Base-by-base conservation (phyloP, 441 rosid genomes). In the Erodium texanum region DNA sequence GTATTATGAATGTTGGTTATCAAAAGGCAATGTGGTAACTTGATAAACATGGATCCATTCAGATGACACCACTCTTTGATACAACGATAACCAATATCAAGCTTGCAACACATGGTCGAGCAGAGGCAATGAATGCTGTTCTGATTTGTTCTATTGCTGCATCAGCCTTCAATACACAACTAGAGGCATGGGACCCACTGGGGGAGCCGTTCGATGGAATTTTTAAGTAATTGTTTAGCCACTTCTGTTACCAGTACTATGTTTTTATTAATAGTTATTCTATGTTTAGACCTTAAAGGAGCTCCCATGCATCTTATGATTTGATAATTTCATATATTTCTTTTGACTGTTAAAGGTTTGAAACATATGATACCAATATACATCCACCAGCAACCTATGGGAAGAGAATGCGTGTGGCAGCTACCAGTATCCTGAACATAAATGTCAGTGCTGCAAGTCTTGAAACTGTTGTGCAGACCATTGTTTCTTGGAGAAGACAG, bases 151-250 rank as follows among this genome's bases (percentile, higher is more conserved):
- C 98, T 68, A 88, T 95, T 76, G 97, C 98, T 75, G 96, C 98
- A 66, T 95, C 99, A 64, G 82, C 96, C 72, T 95, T 95, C 80
- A 95, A 92, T 74, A 82, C 93, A 50, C 97, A 92, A 68, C 78
- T 92, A 71, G 99, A 92, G 84, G 93, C 97, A 32, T 95, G 99
- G 99, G 99, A 95, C 75, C 99, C 99, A 65, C 84, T 95, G 78
- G 85, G 92, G 80, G 99, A 95, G 79, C 93, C 99, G 16, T 95
- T 95, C 80, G 99, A 95, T 81, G 98, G 99, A 78, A 95, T 95
- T 80, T 95, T 95, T 87, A 95, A 95, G 99, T 95, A 86, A 67
- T 69, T 59, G 74, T 66, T 80, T 70, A 58, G 38, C 59, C 24
- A 18, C 71, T n/a, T 52, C 66, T 67, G 58, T 66, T 66, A 24